A percentile compares a stretch with the other conserved stretches of the same genome.
Evolutionary conservation across 106 monocot genomes (phyloP).

Genomic region (Dendrobium chrysotoxum): DNA sequence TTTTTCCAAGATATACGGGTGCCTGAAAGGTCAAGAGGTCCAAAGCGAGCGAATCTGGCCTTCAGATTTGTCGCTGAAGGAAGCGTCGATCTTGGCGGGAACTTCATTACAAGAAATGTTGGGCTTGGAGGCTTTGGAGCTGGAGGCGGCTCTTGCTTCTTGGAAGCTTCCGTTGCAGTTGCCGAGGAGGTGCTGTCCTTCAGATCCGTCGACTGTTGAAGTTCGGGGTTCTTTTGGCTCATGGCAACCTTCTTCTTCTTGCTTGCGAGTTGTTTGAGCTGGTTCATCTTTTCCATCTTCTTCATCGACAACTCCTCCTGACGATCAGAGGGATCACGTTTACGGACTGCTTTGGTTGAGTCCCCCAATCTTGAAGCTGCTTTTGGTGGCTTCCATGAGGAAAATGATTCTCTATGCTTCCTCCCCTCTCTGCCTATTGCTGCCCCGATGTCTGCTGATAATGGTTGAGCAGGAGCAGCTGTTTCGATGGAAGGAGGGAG

Average conservation of each 20-base stretch:
- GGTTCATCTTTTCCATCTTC: constrained; percentile 8
- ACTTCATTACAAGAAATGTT: constrained; percentile 13
- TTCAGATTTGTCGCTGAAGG: constrained; percentile 18
- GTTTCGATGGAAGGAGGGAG: neutral
- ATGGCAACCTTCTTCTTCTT: constrained; percentile 9
- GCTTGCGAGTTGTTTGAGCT: constrained; percentile 9
- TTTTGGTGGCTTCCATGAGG: neutral
- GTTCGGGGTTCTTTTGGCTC: neutral
- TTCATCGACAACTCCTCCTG: constrained; percentile 16
- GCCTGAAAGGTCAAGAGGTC: constrained; percentile 8
- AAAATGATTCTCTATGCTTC: neutral
- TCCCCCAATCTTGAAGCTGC: neutral
- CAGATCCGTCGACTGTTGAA: neutral
- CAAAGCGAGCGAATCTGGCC: constrained; percentile 21
- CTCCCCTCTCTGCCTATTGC: constrained; percentile 3
- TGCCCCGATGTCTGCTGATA: neutral
- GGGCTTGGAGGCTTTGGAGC: constrained; percentile 9
- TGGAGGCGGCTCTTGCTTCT: neutral
- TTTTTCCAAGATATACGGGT: constrained; percentile 15
- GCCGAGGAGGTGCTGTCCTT: neutral
- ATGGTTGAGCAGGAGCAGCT: neutral
- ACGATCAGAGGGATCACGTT: constrained; percentile 17
- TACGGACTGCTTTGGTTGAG: neutral
- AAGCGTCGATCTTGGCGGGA: constrained; percentile 17
- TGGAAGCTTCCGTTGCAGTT: neutral